A percentile compares a stretch with the other conserved stretches of the same genome.
phyloP scores from a whole-genome alignment of 75 land plant species.

The Adiantum capillusveneris region DNA sequence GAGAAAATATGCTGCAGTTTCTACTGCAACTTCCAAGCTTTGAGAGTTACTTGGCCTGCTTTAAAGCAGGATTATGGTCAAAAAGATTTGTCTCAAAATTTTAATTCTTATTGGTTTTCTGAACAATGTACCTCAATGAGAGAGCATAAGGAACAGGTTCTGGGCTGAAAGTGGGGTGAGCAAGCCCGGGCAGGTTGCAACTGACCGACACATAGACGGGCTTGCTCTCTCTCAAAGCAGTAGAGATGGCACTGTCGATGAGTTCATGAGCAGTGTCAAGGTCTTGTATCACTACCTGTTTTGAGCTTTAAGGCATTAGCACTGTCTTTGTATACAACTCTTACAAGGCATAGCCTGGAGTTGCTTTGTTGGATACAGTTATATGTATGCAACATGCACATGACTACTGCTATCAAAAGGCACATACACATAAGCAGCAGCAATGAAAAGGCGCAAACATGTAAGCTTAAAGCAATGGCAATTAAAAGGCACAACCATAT shows the following conservation, averaged over 20 bases:
- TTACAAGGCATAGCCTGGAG: no score
- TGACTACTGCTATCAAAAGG: no score
- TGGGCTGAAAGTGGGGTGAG: slow-evolving; percentile 47
- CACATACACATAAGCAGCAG: no score
- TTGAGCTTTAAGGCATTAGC: neutral
- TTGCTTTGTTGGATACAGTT: no score
- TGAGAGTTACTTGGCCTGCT: slow-evolving; percentile 50
- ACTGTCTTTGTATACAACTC: no score
- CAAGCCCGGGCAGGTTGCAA: slow-evolving; percentile 58
- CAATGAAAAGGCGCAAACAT: no score
- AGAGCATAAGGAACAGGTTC: slow-evolving; percentile 57
- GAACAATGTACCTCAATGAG: slow-evolving; percentile 26
- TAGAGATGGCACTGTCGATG: slow-evolving; percentile 58
- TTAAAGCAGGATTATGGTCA: neutral
- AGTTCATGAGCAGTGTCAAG: slow-evolving; percentile 68
- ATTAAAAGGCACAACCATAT: no score
- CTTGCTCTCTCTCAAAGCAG: slow-evolving; percentile 66
- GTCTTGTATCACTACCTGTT: slow-evolving; percentile 54
- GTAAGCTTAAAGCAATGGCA: no score
- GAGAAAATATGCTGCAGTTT: slow-evolving; percentile 54
- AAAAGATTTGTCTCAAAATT: neutral
- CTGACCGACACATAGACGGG: slow-evolving; percentile 65
- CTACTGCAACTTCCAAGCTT: slow-evolving; percentile 63
- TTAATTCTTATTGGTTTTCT: neutral
- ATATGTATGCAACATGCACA: no score